Base-by-base conservation (phyloP, 2,329 filamentous ascomycete genomes). In the Paecilomyces niveus region DNA sequence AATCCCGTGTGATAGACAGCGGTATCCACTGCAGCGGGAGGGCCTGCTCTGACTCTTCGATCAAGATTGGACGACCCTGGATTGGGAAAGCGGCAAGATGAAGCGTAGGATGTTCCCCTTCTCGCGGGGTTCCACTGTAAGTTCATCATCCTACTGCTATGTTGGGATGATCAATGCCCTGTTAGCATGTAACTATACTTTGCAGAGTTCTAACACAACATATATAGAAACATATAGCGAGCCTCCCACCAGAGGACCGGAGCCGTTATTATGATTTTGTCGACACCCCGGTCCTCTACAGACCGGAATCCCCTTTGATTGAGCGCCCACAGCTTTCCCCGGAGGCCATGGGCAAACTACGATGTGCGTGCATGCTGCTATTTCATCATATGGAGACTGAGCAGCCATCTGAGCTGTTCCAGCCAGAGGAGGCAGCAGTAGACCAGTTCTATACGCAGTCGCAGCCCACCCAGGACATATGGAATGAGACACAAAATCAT, bases 311-410 rank as follows among this genome's bases (percentile, higher is more conserved):
- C 2, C 68, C 71, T 3, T 58, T 74, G 22, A 69, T 75, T 21
- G 63, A 69, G 11, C 70, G 74, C 24, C 74, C 70, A 59, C 56
- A 66, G 2, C 65, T 77, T 13, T 61, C 67, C 2, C 65, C 67
- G 6, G 66, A 71, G 22, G 54, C 75, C 3, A 73, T 75, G 56
- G 66, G 62, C 2, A 66, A 76, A 52, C 58, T 77, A 33, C 68
- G 70, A 59, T 64, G 71, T 54, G 63, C 73, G 15, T 77, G 75
- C 57, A 66, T 65, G 22, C 64, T 70, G 55, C 71, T 69, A 24
- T 67, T 65, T 55, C 68, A 69, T 61, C 68, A 57, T 54, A 70
- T 70, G 58, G 68, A 70, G 50, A 66, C 63, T 55, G 68, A 64
- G 61, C 13, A 67, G 61, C 29, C 24, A 21, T 31, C 45, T n/a